Conservation (phyloP, 352 stramenopile species). For the Phytophthora pisi region DNA sequence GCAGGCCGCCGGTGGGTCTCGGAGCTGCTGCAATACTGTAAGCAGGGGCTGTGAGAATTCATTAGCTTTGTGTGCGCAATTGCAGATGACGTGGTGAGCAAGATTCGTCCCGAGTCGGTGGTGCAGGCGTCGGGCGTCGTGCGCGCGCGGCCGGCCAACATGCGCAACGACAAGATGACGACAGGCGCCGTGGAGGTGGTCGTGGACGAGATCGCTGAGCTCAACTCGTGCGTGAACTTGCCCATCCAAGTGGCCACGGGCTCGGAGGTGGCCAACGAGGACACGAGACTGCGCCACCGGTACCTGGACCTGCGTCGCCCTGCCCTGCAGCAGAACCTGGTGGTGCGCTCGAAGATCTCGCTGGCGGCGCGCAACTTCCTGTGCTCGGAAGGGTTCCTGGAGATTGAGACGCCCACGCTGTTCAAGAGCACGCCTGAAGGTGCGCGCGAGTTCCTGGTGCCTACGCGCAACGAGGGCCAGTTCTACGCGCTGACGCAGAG, state of each 20-base stretch:
- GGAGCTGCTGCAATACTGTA: too few relatives aligned
- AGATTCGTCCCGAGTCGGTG: slow-evolving; percentile 72
- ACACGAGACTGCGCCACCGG: slow-evolving; percentile 76
- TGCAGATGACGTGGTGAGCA: slow-evolving; percentile 48
- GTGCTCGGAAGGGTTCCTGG: slow-evolving; percentile 73
- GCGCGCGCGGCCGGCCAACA: slow-evolving; percentile 56
- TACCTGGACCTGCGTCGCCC: slow-evolving; percentile 84
- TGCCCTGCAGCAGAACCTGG: slow-evolving; percentile 80
- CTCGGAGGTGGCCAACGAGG: slow-evolving; percentile 64
- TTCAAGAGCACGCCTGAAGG: slow-evolving; percentile 91
- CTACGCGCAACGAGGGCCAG: slow-evolving; percentile 63
- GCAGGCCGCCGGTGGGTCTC: slow-evolving; percentile 34
- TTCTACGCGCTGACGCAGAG: slow-evolving; percentile 91
- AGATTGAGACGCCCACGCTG: slow-evolving; percentile 90
- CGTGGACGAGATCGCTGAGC: slow-evolving; percentile 58
- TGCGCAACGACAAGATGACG: slow-evolving; percentile 73
- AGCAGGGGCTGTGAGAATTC: neutral
- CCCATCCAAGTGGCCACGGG: slow-evolving; percentile 69
- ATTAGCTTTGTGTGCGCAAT: neutral
- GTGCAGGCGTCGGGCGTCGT: slow-evolving; percentile 72
- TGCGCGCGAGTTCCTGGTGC: slow-evolving; percentile 87
- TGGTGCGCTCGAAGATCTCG: slow-evolving; percentile 73
- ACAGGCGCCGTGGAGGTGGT: slow-evolving; percentile 81
- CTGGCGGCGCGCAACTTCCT: slow-evolving; percentile 76
- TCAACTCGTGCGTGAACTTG: slow-evolving; percentile 67